Percentiles rank a stretch among this genome's conserved stretches.
phyloP scores from a whole-genome alignment of 169 alveolate genomes.

The Plasmodium chabaudi region DNA sequence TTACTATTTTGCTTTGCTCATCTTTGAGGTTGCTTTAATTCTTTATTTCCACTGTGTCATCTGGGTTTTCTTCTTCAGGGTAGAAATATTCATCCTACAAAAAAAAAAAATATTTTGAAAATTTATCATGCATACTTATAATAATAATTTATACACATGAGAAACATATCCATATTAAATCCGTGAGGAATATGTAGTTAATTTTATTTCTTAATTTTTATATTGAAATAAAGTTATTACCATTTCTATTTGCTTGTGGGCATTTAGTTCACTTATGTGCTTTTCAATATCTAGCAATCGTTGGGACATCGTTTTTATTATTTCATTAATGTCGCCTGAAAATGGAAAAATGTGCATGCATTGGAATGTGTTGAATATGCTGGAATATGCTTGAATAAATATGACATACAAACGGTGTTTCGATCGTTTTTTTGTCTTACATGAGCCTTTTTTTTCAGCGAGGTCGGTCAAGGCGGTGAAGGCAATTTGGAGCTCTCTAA shows the following conservation, averaged over 20 bases:
- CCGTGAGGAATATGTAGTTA: background rate
- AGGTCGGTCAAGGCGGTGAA: slow-evolving; percentile 60
- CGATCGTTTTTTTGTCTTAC: too few species aligned
- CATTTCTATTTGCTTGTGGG: slow-evolving; percentile 69
- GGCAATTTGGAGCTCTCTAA: slow-evolving; percentile 62
- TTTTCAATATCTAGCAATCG: slow-evolving; percentile 50
- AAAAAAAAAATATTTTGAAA: slow-evolving; percentile 14
- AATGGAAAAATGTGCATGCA: too few species aligned
- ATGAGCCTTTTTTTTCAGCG: slow-evolving; percentile 57
- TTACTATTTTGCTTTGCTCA: too few species aligned
- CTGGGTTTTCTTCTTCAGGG: slow-evolving; percentile 70
- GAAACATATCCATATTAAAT: background rate
- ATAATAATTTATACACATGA: background rate
- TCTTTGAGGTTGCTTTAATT: slow-evolving; percentile 7
- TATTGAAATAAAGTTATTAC: slow-evolving; percentile 5
- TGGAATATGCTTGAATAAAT: too few species aligned
- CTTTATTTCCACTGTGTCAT: slow-evolving; percentile 36
- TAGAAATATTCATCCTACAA: slow-evolving; percentile 71
- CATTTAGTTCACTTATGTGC: slow-evolving; percentile 69
- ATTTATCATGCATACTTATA: background rate
- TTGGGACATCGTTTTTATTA: slow-evolving; percentile 56
- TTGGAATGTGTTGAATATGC: too few species aligned
- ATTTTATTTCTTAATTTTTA: background rate
- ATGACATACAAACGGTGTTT: too few species aligned
- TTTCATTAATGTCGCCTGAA: slow-evolving; percentile 57